Evolutionary conservation across 106 monocot genomes (phyloP).

Genomic region (Iris macrosiphon): DNA sequence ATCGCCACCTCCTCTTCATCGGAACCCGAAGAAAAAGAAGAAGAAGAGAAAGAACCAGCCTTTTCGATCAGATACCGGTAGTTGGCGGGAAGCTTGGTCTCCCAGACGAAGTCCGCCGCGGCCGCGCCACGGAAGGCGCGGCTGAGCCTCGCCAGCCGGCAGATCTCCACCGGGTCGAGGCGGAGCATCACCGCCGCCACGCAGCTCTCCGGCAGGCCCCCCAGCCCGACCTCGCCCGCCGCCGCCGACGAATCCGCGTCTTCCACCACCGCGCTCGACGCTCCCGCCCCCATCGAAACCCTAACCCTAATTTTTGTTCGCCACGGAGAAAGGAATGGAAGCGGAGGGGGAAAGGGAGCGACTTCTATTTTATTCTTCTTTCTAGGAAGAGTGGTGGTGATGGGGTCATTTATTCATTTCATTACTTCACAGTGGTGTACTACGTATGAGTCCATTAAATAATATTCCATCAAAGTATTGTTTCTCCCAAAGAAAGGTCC

Average conservation of each 20-base stretch:
- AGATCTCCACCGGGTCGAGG: constrained; percentile 79
- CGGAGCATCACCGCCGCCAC: constrained; percentile 63
- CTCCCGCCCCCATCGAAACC: constrained; percentile 39
- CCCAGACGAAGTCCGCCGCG: constrained; percentile 62
- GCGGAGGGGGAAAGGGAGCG: no score
- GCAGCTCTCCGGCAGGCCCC: constrained; percentile 78
- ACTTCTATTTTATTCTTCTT: no score
- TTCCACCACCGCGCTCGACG: constrained; percentile 28
- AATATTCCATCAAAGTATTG: no score
- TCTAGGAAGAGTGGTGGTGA: no score
- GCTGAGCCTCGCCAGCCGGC: constrained; percentile 50
- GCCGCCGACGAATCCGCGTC: constrained; percentile 16
- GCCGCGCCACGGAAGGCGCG: constrained; percentile 62
- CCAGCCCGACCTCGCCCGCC: constrained; percentile 24
- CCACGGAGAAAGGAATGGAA: not conserved
- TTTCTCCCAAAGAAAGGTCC: no score
- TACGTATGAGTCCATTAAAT: no score
- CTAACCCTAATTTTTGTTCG: no score
- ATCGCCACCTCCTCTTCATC: not conserved
- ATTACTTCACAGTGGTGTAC: no score
- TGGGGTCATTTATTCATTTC: no score
- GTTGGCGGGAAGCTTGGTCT: constrained; percentile 65
- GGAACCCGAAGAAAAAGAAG: constrained; percentile 9
- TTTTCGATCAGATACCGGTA: constrained; percentile 45
- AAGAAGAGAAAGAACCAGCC: no score